A percentile compares a stretch with the other conserved stretches of the same genome.
These are phyloP conservation scores for Fusarium sp. DNA, from an alignment of 2,329 filamentous ascomycete species.

Conservation along the genomic window DNA sequence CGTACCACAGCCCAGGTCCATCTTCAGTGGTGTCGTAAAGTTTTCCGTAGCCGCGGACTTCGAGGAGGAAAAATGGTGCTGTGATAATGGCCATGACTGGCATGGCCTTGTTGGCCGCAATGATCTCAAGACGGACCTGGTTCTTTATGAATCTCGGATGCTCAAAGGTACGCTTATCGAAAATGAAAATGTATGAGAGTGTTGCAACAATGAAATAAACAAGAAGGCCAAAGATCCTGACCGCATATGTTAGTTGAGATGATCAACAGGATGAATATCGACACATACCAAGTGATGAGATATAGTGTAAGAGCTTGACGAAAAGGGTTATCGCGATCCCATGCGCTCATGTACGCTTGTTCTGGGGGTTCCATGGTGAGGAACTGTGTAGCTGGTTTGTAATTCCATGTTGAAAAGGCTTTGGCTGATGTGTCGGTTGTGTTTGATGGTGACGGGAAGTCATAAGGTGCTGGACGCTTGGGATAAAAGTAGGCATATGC, in stretches of 20 bases:
- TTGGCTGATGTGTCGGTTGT: slow-evolving; percentile 63
- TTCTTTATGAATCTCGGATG: slow-evolving; percentile 97
- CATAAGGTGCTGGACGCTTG: slow-evolving; percentile 63
- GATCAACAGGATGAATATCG: neutral
- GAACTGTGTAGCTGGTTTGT: slow-evolving; percentile 78
- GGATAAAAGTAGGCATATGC: slow-evolving; percentile 81
- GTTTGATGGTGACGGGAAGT: slow-evolving; percentile 63
- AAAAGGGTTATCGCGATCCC: slow-evolving; percentile 80
- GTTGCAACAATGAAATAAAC: slow-evolving; percentile 88
- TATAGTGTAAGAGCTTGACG: slow-evolving; percentile 83
- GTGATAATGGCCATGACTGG: slow-evolving; percentile 87
- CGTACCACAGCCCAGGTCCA: slow-evolving; percentile 82
- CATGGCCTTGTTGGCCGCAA: slow-evolving; percentile 80
- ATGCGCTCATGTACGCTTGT: slow-evolving; percentile 83
- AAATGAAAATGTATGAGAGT: slow-evolving; percentile 88
- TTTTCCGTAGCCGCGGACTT: slow-evolving; percentile 86
- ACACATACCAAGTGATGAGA: slow-evolving; percentile 83
- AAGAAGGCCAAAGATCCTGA: slow-evolving; percentile 84
- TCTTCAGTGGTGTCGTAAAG: slow-evolving; percentile 85
- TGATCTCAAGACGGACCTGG: slow-evolving; percentile 87
- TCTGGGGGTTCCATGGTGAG: slow-evolving; percentile 76
- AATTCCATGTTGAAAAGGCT: slow-evolving; percentile 72
- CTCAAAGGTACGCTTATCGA: slow-evolving; percentile 88
- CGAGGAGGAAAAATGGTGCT: slow-evolving; percentile 81
- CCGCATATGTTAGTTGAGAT: neutral